phyloP scores from a whole-genome alignment of 2,329 filamentous ascomycete genomes.

The Colletotrichum tamarilloi region DNA sequence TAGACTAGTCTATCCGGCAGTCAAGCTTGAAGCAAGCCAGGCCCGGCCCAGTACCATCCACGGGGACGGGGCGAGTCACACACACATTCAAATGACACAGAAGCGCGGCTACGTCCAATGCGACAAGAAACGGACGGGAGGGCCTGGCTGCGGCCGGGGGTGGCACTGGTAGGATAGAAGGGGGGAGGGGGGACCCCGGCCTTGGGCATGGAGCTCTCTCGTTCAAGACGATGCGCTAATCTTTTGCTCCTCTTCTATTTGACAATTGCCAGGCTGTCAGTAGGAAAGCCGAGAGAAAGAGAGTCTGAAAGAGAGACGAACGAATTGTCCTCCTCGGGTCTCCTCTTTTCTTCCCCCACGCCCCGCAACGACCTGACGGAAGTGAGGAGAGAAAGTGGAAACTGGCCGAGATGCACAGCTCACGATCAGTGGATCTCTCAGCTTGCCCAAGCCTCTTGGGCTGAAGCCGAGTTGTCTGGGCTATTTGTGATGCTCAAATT shows the following conservation, averaged over 20 bases:
- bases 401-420: constrained; percentile 20
- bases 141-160: constrained; percentile 6
- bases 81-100: constrained; percentile 36
- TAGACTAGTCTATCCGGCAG: background rate
- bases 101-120: constrained; percentile 28
- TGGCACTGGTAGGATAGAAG: background rate
- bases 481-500: background rate
- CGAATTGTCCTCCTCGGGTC: background rate
- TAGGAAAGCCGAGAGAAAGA: background rate
- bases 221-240: background rate
- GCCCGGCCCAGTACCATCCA: background rate
- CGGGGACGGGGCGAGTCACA: constrained; percentile 21
- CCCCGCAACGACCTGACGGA: constrained; percentile 16
- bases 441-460: background rate
- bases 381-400: constrained; percentile 21
- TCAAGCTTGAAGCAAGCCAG: background rate
- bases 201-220: background rate
- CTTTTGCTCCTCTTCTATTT: background rate
- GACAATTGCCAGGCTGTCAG: background rate
- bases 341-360: constrained; percentile 23
- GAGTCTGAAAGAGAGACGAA: background rate
- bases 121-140: constrained; percentile 19
- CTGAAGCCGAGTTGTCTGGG: background rate
- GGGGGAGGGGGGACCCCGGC: background rate
- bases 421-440: background rate